Evolutionary conservation across 441 rosid species (phyloP).

Genomic region (Arabidopsis lyrata): DNA sequence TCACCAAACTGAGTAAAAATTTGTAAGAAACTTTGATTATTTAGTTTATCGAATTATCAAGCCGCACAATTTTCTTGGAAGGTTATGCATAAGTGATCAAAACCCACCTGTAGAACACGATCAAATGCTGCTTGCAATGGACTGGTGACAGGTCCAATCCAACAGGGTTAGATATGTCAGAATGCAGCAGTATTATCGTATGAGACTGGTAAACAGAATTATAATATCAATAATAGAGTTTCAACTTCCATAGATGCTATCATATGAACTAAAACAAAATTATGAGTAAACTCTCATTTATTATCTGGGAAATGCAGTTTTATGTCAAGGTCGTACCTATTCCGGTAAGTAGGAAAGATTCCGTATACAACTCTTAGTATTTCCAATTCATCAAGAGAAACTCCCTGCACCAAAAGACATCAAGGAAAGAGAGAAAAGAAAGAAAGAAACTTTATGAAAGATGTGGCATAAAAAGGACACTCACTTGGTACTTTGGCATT

Average conservation of each 20-base stretch:
- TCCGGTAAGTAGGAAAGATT: conserved; percentile 85
- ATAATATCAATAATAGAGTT: conserved; percentile 24
- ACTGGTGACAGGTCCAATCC: conserved; percentile 69
- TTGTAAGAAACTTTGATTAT: conserved; percentile 34
- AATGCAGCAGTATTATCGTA: conserved; percentile 41
- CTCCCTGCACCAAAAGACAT: conserved; percentile 57
- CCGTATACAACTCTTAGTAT: conserved; percentile 89
- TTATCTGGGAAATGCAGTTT: background rate
- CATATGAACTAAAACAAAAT: background rate
- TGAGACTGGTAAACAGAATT: conserved; percentile 36
- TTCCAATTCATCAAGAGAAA: conserved; percentile 74
- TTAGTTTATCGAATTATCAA: conserved; percentile 26
- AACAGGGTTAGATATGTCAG: conserved; percentile 52
- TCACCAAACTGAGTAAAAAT: conserved; percentile 85
- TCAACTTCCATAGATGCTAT: conserved; percentile 13
- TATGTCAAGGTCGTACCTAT: conserved; percentile 60
- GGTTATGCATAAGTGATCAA: conserved; percentile 25
- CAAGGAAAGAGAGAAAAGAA: conserved; percentile 20
- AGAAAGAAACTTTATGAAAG: background rate
- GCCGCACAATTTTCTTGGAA: conserved; percentile 1
- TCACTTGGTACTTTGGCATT: conserved; percentile 94
- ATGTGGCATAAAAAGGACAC: conserved; percentile 24
- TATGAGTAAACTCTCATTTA: background rate
- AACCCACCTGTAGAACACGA: conserved; percentile 85
- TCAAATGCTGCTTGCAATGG: conserved; percentile 91